Base-by-base conservation (phyloP, 306 rosid genomes). In the Comarum palustre region DNA sequence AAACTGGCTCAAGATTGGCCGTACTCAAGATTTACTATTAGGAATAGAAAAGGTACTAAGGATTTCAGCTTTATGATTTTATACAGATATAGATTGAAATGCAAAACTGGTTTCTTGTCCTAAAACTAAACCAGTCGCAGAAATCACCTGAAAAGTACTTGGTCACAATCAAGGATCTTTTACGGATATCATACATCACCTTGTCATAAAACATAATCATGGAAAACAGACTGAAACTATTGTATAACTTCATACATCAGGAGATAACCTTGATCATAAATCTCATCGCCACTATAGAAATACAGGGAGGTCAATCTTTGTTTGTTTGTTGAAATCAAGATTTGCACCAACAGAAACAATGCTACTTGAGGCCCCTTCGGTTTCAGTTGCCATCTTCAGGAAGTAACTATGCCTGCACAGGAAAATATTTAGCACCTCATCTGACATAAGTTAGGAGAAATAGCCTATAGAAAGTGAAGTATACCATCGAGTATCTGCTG, bases 391-490 rank as follows among this genome's bases (percentile, higher is more conserved):
- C 96, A 93, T 90, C 87, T 86, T 93, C 59, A 90, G 29, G 84
- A 90, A 93, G 85, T 93, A 93, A 82, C 98, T 90, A 80, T 93
- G 98, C 98, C 97, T 93, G 96, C 80, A 77, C 62, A 81, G 74
- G 38, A 50, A 54, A 2, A 72, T 5, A n/a, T n/a, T 80, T 65
- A 74, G 87, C 75, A 82, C 83, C 82, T 13, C 47, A 50, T 11
- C 31, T 58, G 13, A 31, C 25, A 48, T 71, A 31, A 51, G 24
- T 61, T 32, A 32, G 15, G 25, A 72, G 10, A 59, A 11, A 10
- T 7, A 13, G 38, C 25, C 45, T 34, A 55, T 55, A 41, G 8
- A 66, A 74, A 75, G 57, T 32, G 27, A 61, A 38, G 14, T 54
- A 61, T 86, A 94, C 99, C 99, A 94, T 84, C 99, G 83, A 68